These are phyloP conservation scores for Magnolia sinica DNA, from an alignment of 164 flowering plant species.

Conservation along the genomic window DNA sequence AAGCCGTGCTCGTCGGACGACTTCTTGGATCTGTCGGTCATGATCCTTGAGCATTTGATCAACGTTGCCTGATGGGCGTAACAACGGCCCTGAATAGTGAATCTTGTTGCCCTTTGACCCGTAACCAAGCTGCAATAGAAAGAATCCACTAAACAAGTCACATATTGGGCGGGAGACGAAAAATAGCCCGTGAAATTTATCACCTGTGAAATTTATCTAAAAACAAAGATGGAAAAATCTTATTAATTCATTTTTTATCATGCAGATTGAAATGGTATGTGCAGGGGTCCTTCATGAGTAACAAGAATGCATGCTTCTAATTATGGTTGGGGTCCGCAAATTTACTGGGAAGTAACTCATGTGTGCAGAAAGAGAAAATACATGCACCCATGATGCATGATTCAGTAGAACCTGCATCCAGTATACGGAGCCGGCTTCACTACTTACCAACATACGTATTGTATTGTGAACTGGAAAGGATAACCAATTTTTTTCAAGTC, in stretches of 20 bases:
- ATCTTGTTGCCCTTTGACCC: conserved; percentile 89
- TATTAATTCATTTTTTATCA: background rate
- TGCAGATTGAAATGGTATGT: background rate
- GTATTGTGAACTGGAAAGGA: background rate
- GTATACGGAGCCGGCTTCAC: too few relatives aligned
- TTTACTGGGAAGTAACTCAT: too few relatives aligned
- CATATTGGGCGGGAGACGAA: too few relatives aligned
- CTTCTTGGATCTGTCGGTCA: conserved; percentile 95
- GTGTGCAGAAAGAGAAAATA: too few relatives aligned
- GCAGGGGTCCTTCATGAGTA: too few relatives aligned
- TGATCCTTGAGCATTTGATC: conserved; percentile 92
- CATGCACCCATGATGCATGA: too few relatives aligned
- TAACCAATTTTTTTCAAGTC: too few relatives aligned
- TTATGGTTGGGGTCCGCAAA: too few relatives aligned
- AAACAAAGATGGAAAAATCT: background rate
- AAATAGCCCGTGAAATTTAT: too few relatives aligned
- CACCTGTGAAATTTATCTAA: background rate
- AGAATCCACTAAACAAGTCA: background rate
- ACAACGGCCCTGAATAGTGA: conserved; percentile 89
- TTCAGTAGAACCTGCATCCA: too few relatives aligned
- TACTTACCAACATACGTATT: too few relatives aligned
- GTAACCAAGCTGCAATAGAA: conserved; percentile 53
- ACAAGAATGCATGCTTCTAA: too few relatives aligned
- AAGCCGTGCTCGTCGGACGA: conserved; percentile 73
- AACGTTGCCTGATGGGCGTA: conserved; percentile 73